Evolutionary conservation across 768 basidiomycete genomes (phyloP).

Genomic region (Amanita phalloides): DNA sequence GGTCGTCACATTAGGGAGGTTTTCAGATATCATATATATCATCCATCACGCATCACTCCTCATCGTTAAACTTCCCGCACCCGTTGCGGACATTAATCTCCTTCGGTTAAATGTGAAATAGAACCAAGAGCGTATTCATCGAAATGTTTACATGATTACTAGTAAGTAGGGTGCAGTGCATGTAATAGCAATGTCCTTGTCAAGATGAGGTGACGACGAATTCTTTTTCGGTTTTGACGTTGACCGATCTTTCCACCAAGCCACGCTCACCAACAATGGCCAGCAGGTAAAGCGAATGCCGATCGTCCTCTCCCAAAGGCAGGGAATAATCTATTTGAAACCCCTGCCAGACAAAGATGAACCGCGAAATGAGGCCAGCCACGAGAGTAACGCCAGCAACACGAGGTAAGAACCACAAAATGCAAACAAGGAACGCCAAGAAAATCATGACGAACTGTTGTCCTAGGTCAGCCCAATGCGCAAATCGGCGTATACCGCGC

Average conservation of each 20-base stretch:
- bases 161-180: no score
- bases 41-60: no score
- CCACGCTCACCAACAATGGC: constrained; percentile 8
- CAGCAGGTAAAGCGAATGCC: constrained; percentile 26
- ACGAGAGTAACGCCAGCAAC: constrained; percentile 13
- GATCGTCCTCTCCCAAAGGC: constrained; percentile 30
- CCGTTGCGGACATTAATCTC: no score
- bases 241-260: background rate
- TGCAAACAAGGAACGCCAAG: constrained; percentile 16
- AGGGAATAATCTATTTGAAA: constrained; percentile 22
- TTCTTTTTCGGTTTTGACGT: background rate
- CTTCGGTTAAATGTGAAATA: background rate
- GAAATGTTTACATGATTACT: background rate
- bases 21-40: no score
- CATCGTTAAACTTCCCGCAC: no score
- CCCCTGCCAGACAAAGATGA: constrained; percentile 25
- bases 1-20: no score
- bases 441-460: constrained; percentile 28
- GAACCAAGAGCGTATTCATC: background rate
- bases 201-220: background rate
- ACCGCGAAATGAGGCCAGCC: constrained; percentile 17
- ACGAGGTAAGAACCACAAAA: constrained; percentile 18
- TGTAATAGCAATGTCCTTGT: no score
- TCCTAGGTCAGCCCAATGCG: constrained; percentile 28
- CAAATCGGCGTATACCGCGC: constrained; percentile 26